A percentile compares a stretch with the other conserved stretches of the same genome.
These are phyloP conservation scores for Desmodesmus armatus DNA, from an alignment of 139 green algal genomes.

Conservation along the genomic window DNA sequence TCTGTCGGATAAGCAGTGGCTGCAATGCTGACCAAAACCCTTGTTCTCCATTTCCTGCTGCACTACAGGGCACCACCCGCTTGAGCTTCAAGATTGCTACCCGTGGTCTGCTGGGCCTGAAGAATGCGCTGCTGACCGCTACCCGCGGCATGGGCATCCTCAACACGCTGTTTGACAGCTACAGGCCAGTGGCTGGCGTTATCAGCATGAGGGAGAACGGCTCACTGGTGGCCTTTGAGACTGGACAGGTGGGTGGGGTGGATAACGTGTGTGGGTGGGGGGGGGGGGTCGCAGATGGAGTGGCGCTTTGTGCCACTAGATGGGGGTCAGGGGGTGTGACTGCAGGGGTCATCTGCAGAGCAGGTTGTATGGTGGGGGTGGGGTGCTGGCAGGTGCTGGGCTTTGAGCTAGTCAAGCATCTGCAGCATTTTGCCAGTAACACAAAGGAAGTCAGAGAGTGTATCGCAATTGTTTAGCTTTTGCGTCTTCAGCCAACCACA, in stretches of 20 bases:
- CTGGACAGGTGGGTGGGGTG: constrained; percentile 76
- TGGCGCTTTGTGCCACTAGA: neutral
- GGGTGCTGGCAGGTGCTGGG: too few species aligned
- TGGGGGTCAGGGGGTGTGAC: neutral
- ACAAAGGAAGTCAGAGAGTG: too few species aligned
- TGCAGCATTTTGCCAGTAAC: too few species aligned
- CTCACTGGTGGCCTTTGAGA: constrained; percentile 91
- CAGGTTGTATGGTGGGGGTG: too few species aligned
- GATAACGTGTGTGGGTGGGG: constrained; percentile 56
- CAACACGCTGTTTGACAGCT: constrained; percentile 93
- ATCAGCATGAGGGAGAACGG: constrained; percentile 93
- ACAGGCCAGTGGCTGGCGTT: constrained; percentile 80
- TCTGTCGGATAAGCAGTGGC: too few species aligned
- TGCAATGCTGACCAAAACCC: too few species aligned
- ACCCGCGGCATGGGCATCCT: constrained; percentile 95
- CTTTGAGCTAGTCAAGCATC: too few species aligned
- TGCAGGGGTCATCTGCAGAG: neutral
- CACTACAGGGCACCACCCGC: constrained; percentile 62
- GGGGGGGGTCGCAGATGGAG: too few species aligned
- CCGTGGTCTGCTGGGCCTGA: constrained; percentile 92
- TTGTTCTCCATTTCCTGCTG: too few species aligned
- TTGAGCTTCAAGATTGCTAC: constrained; percentile 91
- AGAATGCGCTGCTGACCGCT: constrained; percentile 96
- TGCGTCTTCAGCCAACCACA: too few species aligned
- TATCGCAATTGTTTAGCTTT: too few species aligned